phyloP scores from a whole-genome alignment of 306 rosid species.

The Vigna unguiculata region DNA sequence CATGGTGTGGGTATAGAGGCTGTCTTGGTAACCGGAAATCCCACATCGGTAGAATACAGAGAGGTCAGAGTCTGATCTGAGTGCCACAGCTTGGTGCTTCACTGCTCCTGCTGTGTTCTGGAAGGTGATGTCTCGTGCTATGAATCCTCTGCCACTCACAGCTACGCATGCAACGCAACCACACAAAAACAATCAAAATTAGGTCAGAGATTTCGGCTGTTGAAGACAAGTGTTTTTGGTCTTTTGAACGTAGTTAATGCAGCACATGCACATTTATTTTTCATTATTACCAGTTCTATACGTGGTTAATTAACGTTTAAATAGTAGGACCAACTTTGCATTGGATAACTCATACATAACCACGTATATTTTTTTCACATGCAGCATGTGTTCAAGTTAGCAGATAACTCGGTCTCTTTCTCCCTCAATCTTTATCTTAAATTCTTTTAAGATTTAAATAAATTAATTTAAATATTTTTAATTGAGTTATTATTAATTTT shows the following conservation, averaged over 20 bases:
- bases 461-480: too few species aligned
- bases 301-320: background rate
- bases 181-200: background rate
- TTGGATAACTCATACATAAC: too few species aligned
- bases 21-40: conserved; percentile 69
- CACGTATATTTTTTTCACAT: too few species aligned
- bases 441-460: too few species aligned
- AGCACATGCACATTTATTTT: conserved; percentile 47
- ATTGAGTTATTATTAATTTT: too few species aligned
- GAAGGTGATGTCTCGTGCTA: conserved; percentile 67
- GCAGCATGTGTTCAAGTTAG: too few species aligned
- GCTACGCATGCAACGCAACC: conserved; percentile 54
- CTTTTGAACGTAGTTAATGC: conserved; percentile 1
- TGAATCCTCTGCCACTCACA: conserved; percentile 83
- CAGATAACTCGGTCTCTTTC: too few species aligned
- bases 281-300: background rate
- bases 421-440: too few species aligned
- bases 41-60: conserved; percentile 69
- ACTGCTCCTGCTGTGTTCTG: conserved; percentile 34
- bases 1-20: conserved; percentile 68
- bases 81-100: conserved; percentile 74
- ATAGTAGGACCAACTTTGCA: background rate
- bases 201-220: conserved; percentile 27
- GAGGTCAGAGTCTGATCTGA: conserved; percentile 76
- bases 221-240: background rate